Conservation (phyloP, 768 basidiomycete genomes). For the Hortiboletus flavorubellus region DNA sequence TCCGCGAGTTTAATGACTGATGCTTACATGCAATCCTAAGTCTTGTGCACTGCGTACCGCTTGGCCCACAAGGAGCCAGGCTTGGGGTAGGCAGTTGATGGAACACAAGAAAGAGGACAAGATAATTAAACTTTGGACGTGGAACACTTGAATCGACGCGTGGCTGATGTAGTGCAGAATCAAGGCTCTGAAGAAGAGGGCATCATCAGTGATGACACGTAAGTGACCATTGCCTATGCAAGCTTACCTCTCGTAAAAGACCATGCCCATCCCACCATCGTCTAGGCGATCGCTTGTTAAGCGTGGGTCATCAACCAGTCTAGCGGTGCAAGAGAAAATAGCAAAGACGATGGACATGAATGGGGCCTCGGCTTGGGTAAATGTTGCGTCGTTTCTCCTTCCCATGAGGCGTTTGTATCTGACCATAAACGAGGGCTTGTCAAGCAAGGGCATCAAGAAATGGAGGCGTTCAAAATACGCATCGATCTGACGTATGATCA, state of each 20-base stretch:
- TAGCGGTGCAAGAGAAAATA: conserved; percentile 87
- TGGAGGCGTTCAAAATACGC: conserved; percentile 87
- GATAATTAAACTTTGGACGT: conserved; percentile 88
- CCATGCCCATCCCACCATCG: conserved; percentile 86
- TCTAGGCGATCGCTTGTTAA: conserved; percentile 57
- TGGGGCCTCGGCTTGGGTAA: conserved; percentile 60
- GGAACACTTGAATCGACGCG: conserved; percentile 76
- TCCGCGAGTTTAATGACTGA: conserved; percentile 1
- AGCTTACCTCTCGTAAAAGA: conserved; percentile 81
- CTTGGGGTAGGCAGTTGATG: conserved; percentile 90
- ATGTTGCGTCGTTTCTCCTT: conserved; percentile 47
- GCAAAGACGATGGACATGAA: conserved; percentile 83
- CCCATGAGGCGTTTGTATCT: conserved; percentile 76
- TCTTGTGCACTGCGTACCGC: conserved; percentile 89
- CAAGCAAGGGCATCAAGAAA: conserved; percentile 83
- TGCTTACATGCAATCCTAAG: conserved; percentile 83
- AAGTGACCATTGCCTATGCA: background rate
- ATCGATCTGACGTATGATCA: conserved; percentile 54
- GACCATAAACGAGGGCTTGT: conserved; percentile 78
- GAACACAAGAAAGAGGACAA: conserved; percentile 91
- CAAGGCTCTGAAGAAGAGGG: conserved; percentile 56
- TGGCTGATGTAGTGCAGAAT: conserved; percentile 91
- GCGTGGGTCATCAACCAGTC: conserved; percentile 72
- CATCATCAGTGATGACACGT: background rate
- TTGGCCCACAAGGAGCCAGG: conserved; percentile 90